Base-by-base conservation (phyloP, 306 rosid species). In the Gastrolobium bilobum region DNA sequence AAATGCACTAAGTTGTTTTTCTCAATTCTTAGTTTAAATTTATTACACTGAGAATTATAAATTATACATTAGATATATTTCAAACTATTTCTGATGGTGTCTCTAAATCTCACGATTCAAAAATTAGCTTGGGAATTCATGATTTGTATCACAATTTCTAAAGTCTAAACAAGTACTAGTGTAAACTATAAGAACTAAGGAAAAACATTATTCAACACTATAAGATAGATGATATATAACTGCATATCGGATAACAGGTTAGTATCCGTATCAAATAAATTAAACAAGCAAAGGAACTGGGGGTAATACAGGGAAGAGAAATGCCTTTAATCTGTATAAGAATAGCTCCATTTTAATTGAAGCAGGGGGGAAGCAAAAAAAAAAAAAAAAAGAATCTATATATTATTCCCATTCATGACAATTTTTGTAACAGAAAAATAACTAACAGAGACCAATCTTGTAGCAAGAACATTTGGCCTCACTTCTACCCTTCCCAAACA, bases 341-440 rank as follows among this genome's bases (percentile, higher is more conserved):
- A 63, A 44, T n/a, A 51, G 15, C 56, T 60, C 54, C 7, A 26
- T 63, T 63, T 62, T 51, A 38, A 64, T 50, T 68, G 62, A 9
- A 51, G 61, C 80, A 35, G 6, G 40, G 4, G 34, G 33, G 37
- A 26, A 15, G 31, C 15, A 75, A 26, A 2, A 44, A 14, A 42
- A 31, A 15, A 73, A 10, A 63, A 73, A 42, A 31, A 15, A 73
- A 10, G 37, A 73, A 20, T 20, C 26, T 20, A 20, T 20, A 20
- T 38, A 50, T 3, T 10, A 37, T 39, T 50, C 63, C 42, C 75
- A 50, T 64, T 59, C 35, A 59, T 42, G 11, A 7, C 4, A 35
- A 33, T 6, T 54, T 3, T 30, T 56, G 37, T 15, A 54, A 31
- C 10, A 34, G 51, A 47, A 43, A 54, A 43, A 46, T 44, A 60